phyloP scores from a whole-genome alignment of 2,329 filamentous ascomycete species.

The Paramyrothecium roridum region DNA sequence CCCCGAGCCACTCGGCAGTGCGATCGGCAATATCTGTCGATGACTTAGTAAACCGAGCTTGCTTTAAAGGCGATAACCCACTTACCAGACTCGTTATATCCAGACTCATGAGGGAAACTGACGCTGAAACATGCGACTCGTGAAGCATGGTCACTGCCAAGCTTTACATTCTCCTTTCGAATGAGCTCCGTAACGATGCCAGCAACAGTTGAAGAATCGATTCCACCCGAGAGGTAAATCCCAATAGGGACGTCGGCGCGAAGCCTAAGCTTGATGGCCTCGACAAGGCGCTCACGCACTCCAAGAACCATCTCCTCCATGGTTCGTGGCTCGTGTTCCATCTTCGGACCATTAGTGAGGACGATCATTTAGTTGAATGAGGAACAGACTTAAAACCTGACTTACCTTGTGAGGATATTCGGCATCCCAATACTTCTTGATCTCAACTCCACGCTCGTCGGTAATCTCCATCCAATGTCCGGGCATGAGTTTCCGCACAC shows the following conservation, averaged over 20 bases:
- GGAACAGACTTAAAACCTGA: background rate
- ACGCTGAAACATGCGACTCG: conserved; percentile 42
- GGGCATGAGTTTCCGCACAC: conserved; percentile 41
- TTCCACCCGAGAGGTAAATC: conserved; percentile 53
- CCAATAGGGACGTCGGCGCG: conserved; percentile 56
- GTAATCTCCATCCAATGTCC: conserved; percentile 39
- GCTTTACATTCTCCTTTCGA: conserved; percentile 33
- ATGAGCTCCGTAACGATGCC: conserved; percentile 52
- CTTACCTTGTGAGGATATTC: conserved; percentile 49
- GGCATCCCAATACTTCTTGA: conserved; percentile 49
- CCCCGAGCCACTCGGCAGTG: conserved; percentile 28
- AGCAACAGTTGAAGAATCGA: conserved; percentile 55
- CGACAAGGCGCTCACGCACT: conserved; percentile 46
- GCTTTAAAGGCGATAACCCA: background rate
- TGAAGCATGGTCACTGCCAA: background rate
- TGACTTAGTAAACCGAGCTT: conserved; percentile 16
- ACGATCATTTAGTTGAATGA: conserved; percentile 11
- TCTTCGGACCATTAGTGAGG: background rate
- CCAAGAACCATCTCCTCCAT: conserved; percentile 48
- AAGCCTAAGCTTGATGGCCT: conserved; percentile 48
- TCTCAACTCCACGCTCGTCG: conserved; percentile 28
- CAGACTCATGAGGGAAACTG: conserved; percentile 45
- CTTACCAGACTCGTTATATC: conserved; percentile 45
- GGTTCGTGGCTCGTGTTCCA: conserved; percentile 32
- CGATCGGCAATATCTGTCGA: conserved; percentile 23